phyloP scores from a whole-genome alignment of 805 yeast genomes.

The Brettanomyces sp. region DNA sequence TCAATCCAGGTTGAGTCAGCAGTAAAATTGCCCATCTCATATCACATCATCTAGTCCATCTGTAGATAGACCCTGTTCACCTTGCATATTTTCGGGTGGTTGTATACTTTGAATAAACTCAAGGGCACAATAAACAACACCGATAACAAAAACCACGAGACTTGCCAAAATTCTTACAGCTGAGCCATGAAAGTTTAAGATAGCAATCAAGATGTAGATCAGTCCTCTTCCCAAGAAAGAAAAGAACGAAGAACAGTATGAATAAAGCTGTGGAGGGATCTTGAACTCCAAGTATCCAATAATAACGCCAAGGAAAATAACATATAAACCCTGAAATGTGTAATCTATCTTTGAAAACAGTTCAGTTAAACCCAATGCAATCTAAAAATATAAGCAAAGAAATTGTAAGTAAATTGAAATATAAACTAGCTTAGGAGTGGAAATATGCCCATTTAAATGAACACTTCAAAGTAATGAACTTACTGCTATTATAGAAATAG shows the following conservation, averaged over 20 bases:
- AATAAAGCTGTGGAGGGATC: constrained; percentile 51
- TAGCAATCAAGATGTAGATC: constrained; percentile 45
- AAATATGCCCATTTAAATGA: not conserved
- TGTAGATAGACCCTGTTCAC: constrained; percentile 30
- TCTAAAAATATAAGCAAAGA: constrained; percentile 18
- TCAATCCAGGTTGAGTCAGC: too few relatives aligned
- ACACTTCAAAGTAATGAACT: not conserved
- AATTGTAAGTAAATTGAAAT: not conserved
- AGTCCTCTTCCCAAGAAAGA: constrained; percentile 68
- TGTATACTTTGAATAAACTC: constrained; percentile 69
- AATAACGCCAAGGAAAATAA: constrained; percentile 43
- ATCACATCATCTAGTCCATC: constrained; percentile 28
- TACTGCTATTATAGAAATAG: constrained; percentile 33
- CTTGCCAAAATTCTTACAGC: constrained; percentile 48
- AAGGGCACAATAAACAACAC: constrained; percentile 48
- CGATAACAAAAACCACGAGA: constrained; percentile 47
- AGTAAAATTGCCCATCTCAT: not conserved
- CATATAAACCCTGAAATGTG: constrained; percentile 51
- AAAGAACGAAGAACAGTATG: constrained; percentile 59
- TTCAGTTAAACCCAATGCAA: constrained; percentile 40
- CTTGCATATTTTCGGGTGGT: constrained; percentile 75
- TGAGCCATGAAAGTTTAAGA: constrained; percentile 41
- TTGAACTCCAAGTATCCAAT: constrained; percentile 39
- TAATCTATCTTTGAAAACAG: constrained; percentile 29
- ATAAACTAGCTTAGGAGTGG: not conserved